Evolutionary conservation across 805 yeast species (phyloP).

Genomic region (Lipomyces orientalis): DNA sequence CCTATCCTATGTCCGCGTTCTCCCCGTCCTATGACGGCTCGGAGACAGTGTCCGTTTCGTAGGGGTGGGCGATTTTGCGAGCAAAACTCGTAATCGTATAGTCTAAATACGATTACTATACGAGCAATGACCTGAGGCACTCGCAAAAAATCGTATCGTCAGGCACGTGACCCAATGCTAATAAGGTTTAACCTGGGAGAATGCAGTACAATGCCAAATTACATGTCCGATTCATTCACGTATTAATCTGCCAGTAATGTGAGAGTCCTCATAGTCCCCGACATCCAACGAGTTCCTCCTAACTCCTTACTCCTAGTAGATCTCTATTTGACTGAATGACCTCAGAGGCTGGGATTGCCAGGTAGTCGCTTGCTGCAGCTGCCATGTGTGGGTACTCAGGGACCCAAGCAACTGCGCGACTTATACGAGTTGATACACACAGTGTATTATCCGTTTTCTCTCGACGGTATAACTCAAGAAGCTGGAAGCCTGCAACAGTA

Average conservation of each 20-base stretch:
- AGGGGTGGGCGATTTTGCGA: constrained; percentile 8
- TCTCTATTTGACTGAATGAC: constrained; percentile 1
- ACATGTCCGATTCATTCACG: constrained; percentile 3
- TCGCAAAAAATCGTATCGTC: constrained; percentile 5
- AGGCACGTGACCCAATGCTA: background rate
- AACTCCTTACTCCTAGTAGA: background rate
- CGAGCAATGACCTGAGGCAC: constrained; percentile 2
- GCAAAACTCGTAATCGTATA: background rate
- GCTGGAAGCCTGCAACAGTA: too few species aligned
- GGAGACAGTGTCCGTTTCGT: too few species aligned
- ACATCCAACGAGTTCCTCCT: constrained; percentile 5
- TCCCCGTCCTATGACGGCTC: too few species aligned
- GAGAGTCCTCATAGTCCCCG: constrained; percentile 1
- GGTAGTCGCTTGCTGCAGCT: constrained; percentile 2
- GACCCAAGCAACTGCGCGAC: constrained; percentile 8
- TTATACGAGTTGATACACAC: background rate
- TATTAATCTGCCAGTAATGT: constrained; percentile 3
- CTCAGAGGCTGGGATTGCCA: constrained; percentile 3
- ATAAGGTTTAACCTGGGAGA: background rate
- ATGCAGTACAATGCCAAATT: background rate
- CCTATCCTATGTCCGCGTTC: too few species aligned
- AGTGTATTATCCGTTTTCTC: too few species aligned
- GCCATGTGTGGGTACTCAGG: background rate
- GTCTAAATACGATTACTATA: constrained; percentile 6
- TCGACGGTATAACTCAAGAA: too few species aligned